Evolutionary conservation across 176 grass and related monocot genomes (phyloP), one percentile per base, ranked within the genome.

Genomic region (Juncus effusus): DNA sequence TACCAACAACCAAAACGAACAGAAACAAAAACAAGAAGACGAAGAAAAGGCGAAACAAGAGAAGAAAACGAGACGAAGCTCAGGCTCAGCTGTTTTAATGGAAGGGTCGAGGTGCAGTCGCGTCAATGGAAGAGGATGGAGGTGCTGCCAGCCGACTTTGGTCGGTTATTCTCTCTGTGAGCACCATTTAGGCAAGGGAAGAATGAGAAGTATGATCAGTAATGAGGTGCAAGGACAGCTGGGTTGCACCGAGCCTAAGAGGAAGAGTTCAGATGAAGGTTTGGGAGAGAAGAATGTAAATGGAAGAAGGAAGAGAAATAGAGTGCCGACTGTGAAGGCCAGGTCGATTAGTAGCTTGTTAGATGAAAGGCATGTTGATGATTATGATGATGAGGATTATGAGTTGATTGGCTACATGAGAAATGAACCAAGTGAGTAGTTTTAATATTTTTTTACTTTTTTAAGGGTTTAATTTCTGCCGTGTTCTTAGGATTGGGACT

Each of bases 81-180:
- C 80, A 1, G 62, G 73, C 64, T 69, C 80, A 2, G 62, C 78
- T 10, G 86, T 81, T 65, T 52, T 84, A 56, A 72, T 84, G 71
- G 90, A 90, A 62, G 86, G 90, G 3, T 95, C 90, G 1, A 78
- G 90, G 75, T 90, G 90, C 65, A 90, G 90, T 84, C 90, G 90
- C 37, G 83, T 90, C 62, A 95, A 95, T 50, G 90, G 90, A 10
- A 84, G 90, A n/a, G 90, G 90, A 51, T 95, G 90, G 86, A 79
- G 82, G 10, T 95, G 90, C 65, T 81, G 90, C 76, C 90, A 95
- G 83, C 77, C 74, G 8, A 95, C 90, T 36, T 86, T 86, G 7
- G 86, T 84, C 3, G 86, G 90, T 0, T 95, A 95, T 78, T 81
- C 82, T 16, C 82, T 95, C 55, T 95, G 90, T 81, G 90, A 90